These are phyloP conservation scores for Diaporthe vaccinii DNA, from an alignment of 2,329 filamentous ascomycete genomes.

Conservation along the genomic window DNA sequence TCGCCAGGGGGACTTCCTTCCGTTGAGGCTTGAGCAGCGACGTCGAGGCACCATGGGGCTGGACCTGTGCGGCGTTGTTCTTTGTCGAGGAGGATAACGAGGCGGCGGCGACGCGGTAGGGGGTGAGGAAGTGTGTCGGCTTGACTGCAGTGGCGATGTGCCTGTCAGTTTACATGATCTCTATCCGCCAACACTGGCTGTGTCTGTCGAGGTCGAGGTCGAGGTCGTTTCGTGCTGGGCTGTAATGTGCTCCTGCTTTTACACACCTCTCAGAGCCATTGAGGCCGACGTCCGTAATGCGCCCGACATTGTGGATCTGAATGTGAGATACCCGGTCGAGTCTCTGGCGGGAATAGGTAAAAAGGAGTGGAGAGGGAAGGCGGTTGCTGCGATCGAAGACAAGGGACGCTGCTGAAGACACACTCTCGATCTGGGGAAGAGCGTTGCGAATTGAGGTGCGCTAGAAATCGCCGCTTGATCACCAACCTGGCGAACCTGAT, in stretches of 20 bases:
- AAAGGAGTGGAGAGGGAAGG: constrained; percentile 17
- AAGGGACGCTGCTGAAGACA: neutral
- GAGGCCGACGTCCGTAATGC: constrained; percentile 65
- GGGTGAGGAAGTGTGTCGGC: constrained; percentile 73
- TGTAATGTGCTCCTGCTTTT: constrained; percentile 22
- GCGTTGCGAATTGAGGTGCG: constrained; percentile 28
- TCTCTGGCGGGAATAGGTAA: neutral
- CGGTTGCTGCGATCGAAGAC: neutral
- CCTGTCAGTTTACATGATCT: constrained; percentile 13
- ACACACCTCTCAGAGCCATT: constrained; percentile 66
- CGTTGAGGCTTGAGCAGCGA: constrained; percentile 68
- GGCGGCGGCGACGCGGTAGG: constrained; percentile 73
- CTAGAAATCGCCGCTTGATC: constrained; percentile 39
- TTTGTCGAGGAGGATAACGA: constrained; percentile 76
- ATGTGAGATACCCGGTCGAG: neutral
- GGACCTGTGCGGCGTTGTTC: constrained; percentile 67
- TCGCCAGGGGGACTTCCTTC: constrained; percentile 81
- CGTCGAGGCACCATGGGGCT: constrained; percentile 62
- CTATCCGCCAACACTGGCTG: neutral
- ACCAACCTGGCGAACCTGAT: constrained; percentile 38
- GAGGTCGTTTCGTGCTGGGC: neutral
- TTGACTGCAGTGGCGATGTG: constrained; percentile 65
- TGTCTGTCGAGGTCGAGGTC: neutral
- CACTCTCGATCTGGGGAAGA: constrained; percentile 3
- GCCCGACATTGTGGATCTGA: constrained; percentile 58